phyloP scores from a whole-genome alignment of 768 basidiomycete genomes.

The Cystofilobasidium capitatum region DNA sequence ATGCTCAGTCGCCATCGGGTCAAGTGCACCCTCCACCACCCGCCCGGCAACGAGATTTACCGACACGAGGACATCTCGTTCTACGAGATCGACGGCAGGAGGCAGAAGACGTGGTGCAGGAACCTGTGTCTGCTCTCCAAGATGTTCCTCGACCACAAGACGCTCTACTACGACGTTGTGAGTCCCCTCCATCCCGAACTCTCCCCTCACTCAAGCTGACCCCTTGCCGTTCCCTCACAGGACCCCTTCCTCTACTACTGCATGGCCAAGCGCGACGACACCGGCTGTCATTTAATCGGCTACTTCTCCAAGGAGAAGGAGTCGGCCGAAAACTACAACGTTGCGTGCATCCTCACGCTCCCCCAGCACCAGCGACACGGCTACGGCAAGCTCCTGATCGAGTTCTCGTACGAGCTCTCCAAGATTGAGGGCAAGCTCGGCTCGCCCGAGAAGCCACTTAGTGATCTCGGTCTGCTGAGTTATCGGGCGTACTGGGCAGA shows the following conservation, averaged over 20 bases:
- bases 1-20: conserved; percentile 85
- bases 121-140: conserved; percentile 94
- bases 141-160: conserved; percentile 98
- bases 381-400: conserved; percentile 89
- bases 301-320: conserved; percentile 99
- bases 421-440: conserved; percentile 93
- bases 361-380: conserved; percentile 96
- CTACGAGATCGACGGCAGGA: conserved; percentile 95
- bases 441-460: conserved; percentile 93
- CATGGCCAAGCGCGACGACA: conserved; percentile 85
- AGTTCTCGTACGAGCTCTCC: conserved; percentile 86
- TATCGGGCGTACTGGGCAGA: conserved; percentile 98
- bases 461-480: conserved; percentile 80
- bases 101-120: conserved; percentile 90
- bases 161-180: conserved; percentile 89
- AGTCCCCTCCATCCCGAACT: background rate
- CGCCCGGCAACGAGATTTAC: conserved; percentile 99
- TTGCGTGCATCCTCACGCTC: conserved; percentile 96
- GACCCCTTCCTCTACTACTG: conserved; percentile 99
- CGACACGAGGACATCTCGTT: conserved; percentile 93
- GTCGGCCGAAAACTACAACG: conserved; percentile 93
- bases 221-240: background rate
- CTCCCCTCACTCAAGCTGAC: background rate
- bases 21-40: conserved; percentile 83
- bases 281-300: conserved; percentile 87